These are phyloP conservation scores for Saturnispora mendoncae DNA, from an alignment of 805 yeast species.

Conservation along the genomic window DNA sequence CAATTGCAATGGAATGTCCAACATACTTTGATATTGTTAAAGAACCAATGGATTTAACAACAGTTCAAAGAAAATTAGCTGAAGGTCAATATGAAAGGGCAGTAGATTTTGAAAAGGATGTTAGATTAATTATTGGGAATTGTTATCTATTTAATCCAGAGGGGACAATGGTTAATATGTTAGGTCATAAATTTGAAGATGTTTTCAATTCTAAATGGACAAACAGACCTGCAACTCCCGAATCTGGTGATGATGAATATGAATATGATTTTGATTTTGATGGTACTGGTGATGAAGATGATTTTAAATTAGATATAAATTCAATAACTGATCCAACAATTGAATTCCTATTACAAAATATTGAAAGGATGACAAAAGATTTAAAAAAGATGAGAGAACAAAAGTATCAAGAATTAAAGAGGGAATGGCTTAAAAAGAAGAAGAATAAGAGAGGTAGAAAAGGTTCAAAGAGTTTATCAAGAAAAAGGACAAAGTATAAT, in stretches of 20 bases:
- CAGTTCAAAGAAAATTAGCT: constrained; percentile 68
- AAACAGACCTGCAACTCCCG: constrained; percentile 65
- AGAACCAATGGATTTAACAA: constrained; percentile 91
- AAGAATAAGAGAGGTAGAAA: constrained; percentile 17
- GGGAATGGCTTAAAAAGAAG: constrained; percentile 48
- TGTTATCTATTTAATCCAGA: constrained; percentile 93
- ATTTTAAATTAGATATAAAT: constrained; percentile 47
- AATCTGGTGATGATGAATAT: constrained; percentile 36
- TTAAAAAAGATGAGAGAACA: constrained; percentile 73
- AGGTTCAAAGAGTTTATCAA: constrained; percentile 2
- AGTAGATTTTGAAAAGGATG: constrained; percentile 78
- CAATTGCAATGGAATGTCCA: constrained; percentile 88
- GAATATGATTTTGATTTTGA: constrained; percentile 31
- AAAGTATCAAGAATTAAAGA: constrained; percentile 57
- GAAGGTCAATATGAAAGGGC: constrained; percentile 85
- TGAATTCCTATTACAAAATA: constrained; percentile 77
- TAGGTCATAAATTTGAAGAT: constrained; percentile 89
- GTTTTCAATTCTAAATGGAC: constrained; percentile 84
- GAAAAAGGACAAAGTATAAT: constrained; percentile 39
- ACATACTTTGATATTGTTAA: constrained; percentile 79
- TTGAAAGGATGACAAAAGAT: constrained; percentile 77
- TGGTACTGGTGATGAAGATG: constrained; percentile 32
- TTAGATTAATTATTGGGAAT: constrained; percentile 74
- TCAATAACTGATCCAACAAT: constrained; percentile 85
- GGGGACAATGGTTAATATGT: constrained; percentile 90